Percentiles rank a stretch among this genome's conserved stretches.
phyloP scores from a whole-genome alignment of 2,329 filamentous ascomycete species.

The Saccharata proteae region DNA sequence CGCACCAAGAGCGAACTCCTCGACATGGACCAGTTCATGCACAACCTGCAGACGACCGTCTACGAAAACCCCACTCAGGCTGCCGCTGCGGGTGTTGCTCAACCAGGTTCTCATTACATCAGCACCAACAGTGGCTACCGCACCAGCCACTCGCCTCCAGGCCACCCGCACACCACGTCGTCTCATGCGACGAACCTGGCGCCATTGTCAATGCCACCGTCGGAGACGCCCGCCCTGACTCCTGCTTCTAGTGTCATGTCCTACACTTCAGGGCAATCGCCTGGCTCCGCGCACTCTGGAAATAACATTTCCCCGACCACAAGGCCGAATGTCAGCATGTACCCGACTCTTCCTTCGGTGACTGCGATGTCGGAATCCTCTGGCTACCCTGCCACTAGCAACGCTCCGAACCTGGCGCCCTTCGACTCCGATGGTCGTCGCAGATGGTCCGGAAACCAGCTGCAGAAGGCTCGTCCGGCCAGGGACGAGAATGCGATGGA shows the following conservation, averaged over 20 bases:
- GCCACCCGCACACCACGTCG: slow-evolving; percentile 24
- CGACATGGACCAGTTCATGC: slow-evolving; percentile 87
- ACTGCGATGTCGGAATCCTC: slow-evolving; percentile 50
- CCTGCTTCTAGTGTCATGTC: slow-evolving; percentile 65
- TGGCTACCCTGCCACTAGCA: slow-evolving; percentile 52
- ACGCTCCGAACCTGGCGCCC: slow-evolving; percentile 52
- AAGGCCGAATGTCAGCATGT: slow-evolving; percentile 47
- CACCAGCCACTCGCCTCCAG: slow-evolving; percentile 45
- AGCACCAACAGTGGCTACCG: slow-evolving; percentile 40
- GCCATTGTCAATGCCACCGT: slow-evolving; percentile 31
- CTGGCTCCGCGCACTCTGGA: slow-evolving; percentile 52
- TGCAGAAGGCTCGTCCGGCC: slow-evolving; percentile 35
- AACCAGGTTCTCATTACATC: slow-evolving; percentile 57
- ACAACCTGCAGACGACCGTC: slow-evolving; percentile 91
- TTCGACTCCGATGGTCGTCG: slow-evolving; percentile 50
- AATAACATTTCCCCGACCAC: slow-evolving; percentile 55
- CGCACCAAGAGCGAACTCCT: slow-evolving; percentile 88
- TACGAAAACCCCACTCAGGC: slow-evolving; percentile 85
- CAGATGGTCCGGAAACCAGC: slow-evolving; percentile 48
- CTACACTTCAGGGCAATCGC: slow-evolving; percentile 67
- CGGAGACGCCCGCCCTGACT: slow-evolving; percentile 62
- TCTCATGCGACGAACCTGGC: slow-evolving; percentile 39
- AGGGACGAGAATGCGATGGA: slow-evolving; percentile 26
- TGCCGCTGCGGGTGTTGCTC: slow-evolving; percentile 64
- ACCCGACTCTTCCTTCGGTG: slow-evolving; percentile 63